Evolutionary conservation across 1,284 basidiomycete genomes (phyloP), one percentile per base, ranked within the genome.

Genomic region (Peniophora sp.): DNA sequence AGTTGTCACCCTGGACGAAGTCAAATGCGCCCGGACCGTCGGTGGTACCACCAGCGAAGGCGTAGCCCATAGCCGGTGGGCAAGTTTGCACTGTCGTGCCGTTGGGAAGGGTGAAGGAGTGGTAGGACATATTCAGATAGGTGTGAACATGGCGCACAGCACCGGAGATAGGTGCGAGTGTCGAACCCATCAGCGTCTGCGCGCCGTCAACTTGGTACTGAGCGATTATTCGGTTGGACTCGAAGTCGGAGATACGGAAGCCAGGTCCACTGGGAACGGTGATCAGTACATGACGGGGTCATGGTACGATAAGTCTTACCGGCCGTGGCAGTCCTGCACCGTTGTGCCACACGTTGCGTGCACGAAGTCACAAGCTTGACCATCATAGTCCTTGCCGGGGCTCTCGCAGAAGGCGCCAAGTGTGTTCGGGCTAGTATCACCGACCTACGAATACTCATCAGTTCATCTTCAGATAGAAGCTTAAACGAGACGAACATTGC

Each of bases 1-100:
- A 73, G 62, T 90, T 90, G 55, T 79, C 73, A 3, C 89, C 88
- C 68, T 92, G 89, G 24, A 83, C 68, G 58, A 92, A 92, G 62
- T 91, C 87, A 56, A 91, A 86, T 0, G 81, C 81, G 14, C 90
- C 89, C 1, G 90, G 88, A 0, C 90, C 89, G 62, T 88, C 86
- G 79, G 88, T 89, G 20, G 88, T 91, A 57, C 88, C 88, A 48
- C 85, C 88, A 36, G 85, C 87, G 60, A 90, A 89, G 22, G 52
- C 55, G 24, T 27, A 52, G 14, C 53, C 89, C 66, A 91, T 70
- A 35, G 88, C 89, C 52, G 88, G 75, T 9, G 89, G 87, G 62
- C 89, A 92, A 0, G 89, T 92, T 37, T 72, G 72, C 47, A 83
- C 83, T 0, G 64, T 72, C 10, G 80, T 83, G 24, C 88, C 86